Conservation (phyloP, 2,329 filamentous ascomycete species). For the Fusarium sp. region DNA sequence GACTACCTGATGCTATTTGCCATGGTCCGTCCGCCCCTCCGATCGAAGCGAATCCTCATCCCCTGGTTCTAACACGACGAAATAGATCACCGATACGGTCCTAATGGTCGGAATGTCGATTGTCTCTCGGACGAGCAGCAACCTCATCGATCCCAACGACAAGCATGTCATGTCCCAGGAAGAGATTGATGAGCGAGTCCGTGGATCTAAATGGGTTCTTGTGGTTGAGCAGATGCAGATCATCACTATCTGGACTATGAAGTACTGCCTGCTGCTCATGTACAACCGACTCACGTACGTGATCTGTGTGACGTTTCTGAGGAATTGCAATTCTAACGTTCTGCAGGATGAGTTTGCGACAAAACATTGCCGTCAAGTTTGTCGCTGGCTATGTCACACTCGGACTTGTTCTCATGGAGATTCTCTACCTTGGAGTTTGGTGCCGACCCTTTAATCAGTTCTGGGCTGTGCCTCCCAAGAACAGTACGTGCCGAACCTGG, state of each 20-base stretch:
- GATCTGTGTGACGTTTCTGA: too few relatives aligned
- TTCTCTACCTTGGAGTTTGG: constrained; percentile 63
- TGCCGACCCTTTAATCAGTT: constrained; percentile 68
- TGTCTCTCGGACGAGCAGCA: constrained; percentile 66
- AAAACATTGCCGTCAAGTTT: constrained; percentile 61
- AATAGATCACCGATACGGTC: constrained; percentile 61
- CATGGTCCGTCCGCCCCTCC: constrained; percentile 53
- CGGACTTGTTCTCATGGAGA: constrained; percentile 63
- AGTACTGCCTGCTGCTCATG: constrained; percentile 67
- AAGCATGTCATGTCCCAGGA: constrained; percentile 56
- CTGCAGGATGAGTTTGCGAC: constrained; percentile 56
- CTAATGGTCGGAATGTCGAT: constrained; percentile 68
- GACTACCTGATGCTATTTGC: constrained; percentile 68
- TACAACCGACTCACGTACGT: constrained; percentile 66
- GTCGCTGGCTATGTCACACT: constrained; percentile 59
- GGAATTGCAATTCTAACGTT: constrained; percentile 18
- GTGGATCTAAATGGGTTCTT: constrained; percentile 72
- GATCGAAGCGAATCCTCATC: not conserved
- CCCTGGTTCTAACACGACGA: constrained; percentile 11
- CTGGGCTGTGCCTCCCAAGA: constrained; percentile 66
- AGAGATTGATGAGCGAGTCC: constrained; percentile 54
- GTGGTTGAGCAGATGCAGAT: constrained; percentile 73
- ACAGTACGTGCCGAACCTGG: constrained; percentile 50
- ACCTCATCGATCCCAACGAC: constrained; percentile 66
- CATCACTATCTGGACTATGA: constrained; percentile 67